Conservation (phyloP, 23 red algal species). For the Agarophyton chilense region DNA sequence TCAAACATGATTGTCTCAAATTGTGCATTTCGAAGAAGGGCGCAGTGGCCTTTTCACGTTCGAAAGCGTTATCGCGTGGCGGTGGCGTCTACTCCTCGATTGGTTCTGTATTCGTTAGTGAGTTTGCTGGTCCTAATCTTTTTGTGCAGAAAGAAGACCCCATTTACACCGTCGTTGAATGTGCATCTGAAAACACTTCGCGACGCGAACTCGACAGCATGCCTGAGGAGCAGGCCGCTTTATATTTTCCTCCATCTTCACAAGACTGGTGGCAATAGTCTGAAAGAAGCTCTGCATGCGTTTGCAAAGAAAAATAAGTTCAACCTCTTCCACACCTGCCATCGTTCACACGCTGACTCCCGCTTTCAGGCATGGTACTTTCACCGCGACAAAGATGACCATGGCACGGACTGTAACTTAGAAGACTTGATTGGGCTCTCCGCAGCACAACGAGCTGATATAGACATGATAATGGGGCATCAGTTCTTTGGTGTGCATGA, state of each 20-base stretch:
- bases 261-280: conserved; percentile 80
- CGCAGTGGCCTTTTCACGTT: not conserved
- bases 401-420: conserved; percentile 60
- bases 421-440: conserved; percentile 14
- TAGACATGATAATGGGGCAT: conserved; percentile 80
- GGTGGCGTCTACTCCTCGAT: not conserved
- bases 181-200: not conserved
- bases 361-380: conserved; percentile 46
- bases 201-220: not conserved
- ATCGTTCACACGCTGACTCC: conserved; percentile 29
- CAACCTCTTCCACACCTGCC: conserved; percentile 64
- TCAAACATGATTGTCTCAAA: not conserved
- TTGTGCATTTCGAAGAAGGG: not conserved
- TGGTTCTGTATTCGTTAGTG: not conserved
- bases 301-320: conserved; percentile 73
- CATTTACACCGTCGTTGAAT: not conserved
- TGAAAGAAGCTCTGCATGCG: conserved; percentile 53
- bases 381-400: conserved; percentile 23
- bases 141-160: not conserved
- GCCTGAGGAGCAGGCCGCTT: conserved; percentile 17
- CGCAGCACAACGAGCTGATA: not conserved
- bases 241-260: conserved; percentile 84
- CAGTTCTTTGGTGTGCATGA: conserved; percentile 45
- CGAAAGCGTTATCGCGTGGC: not conserved
- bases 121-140: not conserved